These are phyloP conservation scores for Naegleria lovaniensis DNA, from an alignment of 208 protist genomes.

Conservation along the genomic window DNA sequence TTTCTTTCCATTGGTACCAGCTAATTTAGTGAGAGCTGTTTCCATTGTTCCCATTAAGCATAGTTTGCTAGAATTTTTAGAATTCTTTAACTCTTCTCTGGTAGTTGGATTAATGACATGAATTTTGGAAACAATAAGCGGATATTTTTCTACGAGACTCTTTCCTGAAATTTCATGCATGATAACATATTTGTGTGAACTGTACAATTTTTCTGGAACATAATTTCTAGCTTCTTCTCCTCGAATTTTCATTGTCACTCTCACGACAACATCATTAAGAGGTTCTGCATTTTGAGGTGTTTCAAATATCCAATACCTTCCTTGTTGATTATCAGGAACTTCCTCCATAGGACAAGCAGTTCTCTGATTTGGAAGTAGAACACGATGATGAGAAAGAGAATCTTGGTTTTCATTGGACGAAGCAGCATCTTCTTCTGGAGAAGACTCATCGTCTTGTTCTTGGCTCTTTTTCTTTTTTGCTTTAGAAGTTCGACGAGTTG, in stretches of 20 bases:
- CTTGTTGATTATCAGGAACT: not conserved
- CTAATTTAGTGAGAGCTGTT: not conserved
- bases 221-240: not conserved
- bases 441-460: not conserved
- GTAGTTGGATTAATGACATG: not conserved
- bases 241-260: slow-evolving; percentile 7
- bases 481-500: not conserved
- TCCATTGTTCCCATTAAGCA: not conserved
- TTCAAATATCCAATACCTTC: not conserved
- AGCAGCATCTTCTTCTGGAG: not conserved
- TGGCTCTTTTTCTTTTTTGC: not conserved
- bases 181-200: slow-evolving; percentile 21
- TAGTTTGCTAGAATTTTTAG: not conserved
- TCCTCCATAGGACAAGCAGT: not conserved
- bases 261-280: not conserved
- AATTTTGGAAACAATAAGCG: slow-evolving; percentile 8
- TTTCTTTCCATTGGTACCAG: not conserved
- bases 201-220: slow-evolving; percentile 19
- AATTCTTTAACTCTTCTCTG: not conserved
- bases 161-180: not conserved
- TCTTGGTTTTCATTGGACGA: not conserved
- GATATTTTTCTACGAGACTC: not conserved
- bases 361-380: not conserved
- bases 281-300: not conserved
- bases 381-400: not conserved